phyloP scores from a whole-genome alignment of 768 basidiomycete species.

The Serendipita vermifera region DNA sequence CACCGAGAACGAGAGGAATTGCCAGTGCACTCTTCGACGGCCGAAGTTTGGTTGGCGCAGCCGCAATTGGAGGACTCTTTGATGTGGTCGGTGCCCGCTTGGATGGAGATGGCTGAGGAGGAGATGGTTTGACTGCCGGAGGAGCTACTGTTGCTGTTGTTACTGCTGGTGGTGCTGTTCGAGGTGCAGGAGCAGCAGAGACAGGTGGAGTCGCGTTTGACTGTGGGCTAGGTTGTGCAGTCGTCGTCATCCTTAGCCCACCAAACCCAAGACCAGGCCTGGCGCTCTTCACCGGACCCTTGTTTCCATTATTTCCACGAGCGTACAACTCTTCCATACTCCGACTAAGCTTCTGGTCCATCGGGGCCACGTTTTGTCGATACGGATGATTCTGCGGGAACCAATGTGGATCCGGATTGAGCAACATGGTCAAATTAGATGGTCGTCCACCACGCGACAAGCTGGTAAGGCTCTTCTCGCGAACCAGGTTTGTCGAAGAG shows the following conservation, averaged over 20 bases:
- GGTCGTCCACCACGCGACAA: conserved; percentile 54
- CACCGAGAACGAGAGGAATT: conserved; percentile 1
- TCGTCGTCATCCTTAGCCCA: conserved; percentile 1
- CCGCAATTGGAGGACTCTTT: conserved; percentile 4
- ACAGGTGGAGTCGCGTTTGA: neutral
- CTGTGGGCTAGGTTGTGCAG: neutral
- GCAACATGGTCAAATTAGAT: conserved; percentile 45
- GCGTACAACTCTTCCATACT: conserved; percentile 36
- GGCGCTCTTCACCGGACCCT: neutral
- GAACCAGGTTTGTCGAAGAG: neutral
- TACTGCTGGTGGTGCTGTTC: neutral
- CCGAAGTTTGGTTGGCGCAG: neutral
- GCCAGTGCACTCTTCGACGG: neutral
- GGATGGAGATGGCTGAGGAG: neutral
- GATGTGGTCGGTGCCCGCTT: neutral
- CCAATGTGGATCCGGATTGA: conserved; percentile 56
- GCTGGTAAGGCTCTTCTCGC: conserved; percentile 22
- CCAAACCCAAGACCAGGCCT: conserved; percentile 2
- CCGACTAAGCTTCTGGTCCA: conserved; percentile 22
- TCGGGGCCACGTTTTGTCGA: conserved; percentile 20
- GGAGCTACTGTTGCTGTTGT: neutral
- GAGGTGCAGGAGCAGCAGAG: neutral
- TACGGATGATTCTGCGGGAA: conserved; percentile 51
- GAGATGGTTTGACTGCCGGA: neutral
- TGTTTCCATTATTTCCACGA: neutral